A percentile compares a stretch with the other conserved stretches of the same genome.
These are phyloP conservation scores for Onygenales sp. DNA, from an alignment of 2,329 filamentous ascomycete species.

Conservation along the genomic window DNA sequence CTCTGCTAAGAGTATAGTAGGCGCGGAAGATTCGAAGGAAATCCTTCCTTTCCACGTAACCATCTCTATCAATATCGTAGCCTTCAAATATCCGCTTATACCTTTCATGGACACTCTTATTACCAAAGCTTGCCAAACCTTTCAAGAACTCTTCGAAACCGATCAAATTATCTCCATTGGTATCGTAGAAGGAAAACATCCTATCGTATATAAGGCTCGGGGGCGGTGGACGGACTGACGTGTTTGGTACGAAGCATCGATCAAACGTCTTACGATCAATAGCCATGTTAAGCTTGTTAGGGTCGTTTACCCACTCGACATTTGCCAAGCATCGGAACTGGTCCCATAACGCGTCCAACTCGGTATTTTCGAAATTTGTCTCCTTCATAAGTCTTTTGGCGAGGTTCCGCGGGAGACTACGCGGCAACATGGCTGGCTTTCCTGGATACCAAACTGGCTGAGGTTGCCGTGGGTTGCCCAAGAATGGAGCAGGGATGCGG, in stretches of 20 bases:
- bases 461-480: constrained; percentile 66
- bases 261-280: constrained; percentile 93
- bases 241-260: constrained; percentile 77
- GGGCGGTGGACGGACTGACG: constrained; percentile 63
- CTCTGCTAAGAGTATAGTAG: constrained; percentile 82
- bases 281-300: constrained; percentile 65
- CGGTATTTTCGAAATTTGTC: constrained; percentile 72
- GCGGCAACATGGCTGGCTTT: constrained; percentile 62
- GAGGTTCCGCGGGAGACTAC: constrained; percentile 56
- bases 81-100: constrained; percentile 70
- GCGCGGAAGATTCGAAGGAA: constrained; percentile 86
- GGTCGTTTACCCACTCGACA: constrained; percentile 72
- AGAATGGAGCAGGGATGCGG: constrained; percentile 74
- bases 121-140: constrained; percentile 60
- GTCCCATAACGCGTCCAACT: constrained; percentile 90
- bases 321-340: constrained; percentile 94
- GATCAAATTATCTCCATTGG: constrained; percentile 78
- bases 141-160: constrained; percentile 86
- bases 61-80: constrained; percentile 84
- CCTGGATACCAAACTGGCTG: constrained; percentile 83
- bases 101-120: constrained; percentile 53
- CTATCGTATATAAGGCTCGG: constrained; percentile 91
- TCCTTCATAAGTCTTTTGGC: constrained; percentile 60
- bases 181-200: constrained; percentile 95
- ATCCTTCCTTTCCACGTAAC: constrained; percentile 74